Base-by-base conservation (phyloP, 306 rosid genomes). In the Morella rubra region DNA sequence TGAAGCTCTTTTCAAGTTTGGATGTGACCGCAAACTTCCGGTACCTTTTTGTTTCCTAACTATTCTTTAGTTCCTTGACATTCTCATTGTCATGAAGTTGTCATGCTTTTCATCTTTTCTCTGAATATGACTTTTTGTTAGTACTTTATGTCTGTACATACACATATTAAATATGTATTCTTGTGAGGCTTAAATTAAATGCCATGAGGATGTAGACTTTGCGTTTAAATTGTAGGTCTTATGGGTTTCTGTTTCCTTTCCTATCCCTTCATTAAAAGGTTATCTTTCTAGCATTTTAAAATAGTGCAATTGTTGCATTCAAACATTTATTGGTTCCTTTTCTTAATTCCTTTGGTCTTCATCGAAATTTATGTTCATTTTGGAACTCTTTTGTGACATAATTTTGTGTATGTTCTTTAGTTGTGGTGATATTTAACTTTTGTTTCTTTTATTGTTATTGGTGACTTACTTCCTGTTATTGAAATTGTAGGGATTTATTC, bases 401-500 rank as follows among this genome's bases (percentile, higher is more conserved):
- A 62, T 8, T 40, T 16, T 64, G 2, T n/a, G 6, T 16, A 16
- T 22, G 44, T 27, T 3, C 7, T 47, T 24, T 44, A 6, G 2
- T 5, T 22, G 5, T n/a, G 37, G 9, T 3, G 12, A 56, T 56
- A n/a, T 11, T 11, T 18, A 8, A 8, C 5, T 62, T 71, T 67
- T 20, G 1, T 20, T 19, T 69, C 3, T 8, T 40, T 27, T 40
- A 50, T 59, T 66, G 50, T 40, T 24, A 47, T 45, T 22, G 12
- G 50, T 27, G 14, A 80, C 24, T 20, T 8, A 5, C 50, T 65
- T 71, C 15, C 73, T 55, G 15, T 72, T 69, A 37, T 80, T 80
- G 56, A 73, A 71, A 59, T 71, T 86, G 75, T 75, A 94, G 98
- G 97, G 98, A 69, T 94, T 91, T 86, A 87, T 94, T 62, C 86